Conservation (phyloP, 345 rosid genomes). For the Citrus glauca region DNA sequence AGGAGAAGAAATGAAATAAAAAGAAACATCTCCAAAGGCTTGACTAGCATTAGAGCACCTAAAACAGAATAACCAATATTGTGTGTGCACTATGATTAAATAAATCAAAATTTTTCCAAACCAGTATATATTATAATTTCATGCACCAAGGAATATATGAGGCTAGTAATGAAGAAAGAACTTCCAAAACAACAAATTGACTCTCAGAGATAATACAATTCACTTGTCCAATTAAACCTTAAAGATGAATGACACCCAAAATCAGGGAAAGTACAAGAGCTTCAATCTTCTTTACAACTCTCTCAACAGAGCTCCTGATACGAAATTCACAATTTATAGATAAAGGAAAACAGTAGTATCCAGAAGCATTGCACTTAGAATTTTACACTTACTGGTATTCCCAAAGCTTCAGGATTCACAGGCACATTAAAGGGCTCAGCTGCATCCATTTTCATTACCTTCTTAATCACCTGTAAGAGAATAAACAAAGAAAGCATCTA, state of each 20-base stretch:
- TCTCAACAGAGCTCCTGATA: background rate
- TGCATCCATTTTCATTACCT: conserved; percentile 99
- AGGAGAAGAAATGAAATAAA: background rate
- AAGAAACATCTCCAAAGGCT: background rate
- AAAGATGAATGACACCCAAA: background rate
- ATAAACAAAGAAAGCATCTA: background rate
- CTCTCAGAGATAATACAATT: background rate
- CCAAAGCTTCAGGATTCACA: conserved; percentile 92
- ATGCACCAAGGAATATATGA: background rate
- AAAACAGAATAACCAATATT: background rate
- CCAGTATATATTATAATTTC: background rate
- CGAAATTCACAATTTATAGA: background rate
- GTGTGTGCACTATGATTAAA: background rate
- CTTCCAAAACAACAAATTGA: background rate
- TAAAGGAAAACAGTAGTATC: background rate
- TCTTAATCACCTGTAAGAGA: conserved; percentile 62
- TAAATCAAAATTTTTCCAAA: background rate
- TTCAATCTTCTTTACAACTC: background rate
- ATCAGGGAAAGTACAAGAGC: background rate
- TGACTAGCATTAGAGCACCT: background rate
- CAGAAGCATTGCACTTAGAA: background rate
- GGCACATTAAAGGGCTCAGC: conserved; percentile 92
- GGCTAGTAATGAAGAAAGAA: background rate
- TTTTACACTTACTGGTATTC: conserved; percentile 78
- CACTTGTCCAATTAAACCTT: background rate